phyloP scores from a whole-genome alignment of 352 stramenopile genomes.

The Pythium monospermum region DNA sequence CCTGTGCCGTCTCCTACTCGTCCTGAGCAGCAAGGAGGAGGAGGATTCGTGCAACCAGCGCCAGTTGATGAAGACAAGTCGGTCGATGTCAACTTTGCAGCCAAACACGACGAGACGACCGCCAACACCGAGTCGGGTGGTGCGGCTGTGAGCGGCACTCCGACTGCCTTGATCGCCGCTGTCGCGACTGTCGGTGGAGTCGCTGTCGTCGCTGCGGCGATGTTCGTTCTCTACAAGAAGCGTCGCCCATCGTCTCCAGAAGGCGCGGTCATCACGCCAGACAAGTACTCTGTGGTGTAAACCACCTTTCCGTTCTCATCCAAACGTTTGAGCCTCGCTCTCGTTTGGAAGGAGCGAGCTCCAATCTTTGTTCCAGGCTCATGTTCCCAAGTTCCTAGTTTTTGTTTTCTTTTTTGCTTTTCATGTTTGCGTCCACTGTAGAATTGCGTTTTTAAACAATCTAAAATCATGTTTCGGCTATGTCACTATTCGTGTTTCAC shows the following conservation, averaged over 20 bases:
- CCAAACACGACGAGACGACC: conserved; percentile 1
- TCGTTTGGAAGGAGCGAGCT: conserved; percentile 3
- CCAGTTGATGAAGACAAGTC: not conserved
- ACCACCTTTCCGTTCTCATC: not conserved
- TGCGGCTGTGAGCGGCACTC: not conserved
- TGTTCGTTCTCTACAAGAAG: conserved; percentile 18
- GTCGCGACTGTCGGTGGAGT: conserved; percentile 12
- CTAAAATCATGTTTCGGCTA: not conserved
- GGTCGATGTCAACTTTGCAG: no score
- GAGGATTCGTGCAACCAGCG: not conserved
- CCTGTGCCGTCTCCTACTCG: not conserved
- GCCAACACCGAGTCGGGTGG: conserved; percentile 4
- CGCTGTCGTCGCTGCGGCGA: conserved; percentile 10
- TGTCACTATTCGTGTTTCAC: not conserved
- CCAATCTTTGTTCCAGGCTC: no score
- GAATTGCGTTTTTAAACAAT: not conserved
- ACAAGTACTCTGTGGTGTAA: conserved; percentile 15
- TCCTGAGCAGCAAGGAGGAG: conserved; percentile 5
- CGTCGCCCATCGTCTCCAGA: not conserved
- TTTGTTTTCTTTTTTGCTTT: conserved; percentile 1
- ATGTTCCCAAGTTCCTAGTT: not conserved
- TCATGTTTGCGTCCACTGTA: not conserved
- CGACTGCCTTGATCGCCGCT: conserved; percentile 8
- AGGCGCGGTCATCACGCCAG: conserved; percentile 7
- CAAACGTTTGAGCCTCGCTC: not conserved